Evolutionary conservation across 2,329 filamentous ascomycete genomes (phyloP), one percentile per base, ranked within the genome.

Genomic region (Nigrospora sphaerica): DNA sequence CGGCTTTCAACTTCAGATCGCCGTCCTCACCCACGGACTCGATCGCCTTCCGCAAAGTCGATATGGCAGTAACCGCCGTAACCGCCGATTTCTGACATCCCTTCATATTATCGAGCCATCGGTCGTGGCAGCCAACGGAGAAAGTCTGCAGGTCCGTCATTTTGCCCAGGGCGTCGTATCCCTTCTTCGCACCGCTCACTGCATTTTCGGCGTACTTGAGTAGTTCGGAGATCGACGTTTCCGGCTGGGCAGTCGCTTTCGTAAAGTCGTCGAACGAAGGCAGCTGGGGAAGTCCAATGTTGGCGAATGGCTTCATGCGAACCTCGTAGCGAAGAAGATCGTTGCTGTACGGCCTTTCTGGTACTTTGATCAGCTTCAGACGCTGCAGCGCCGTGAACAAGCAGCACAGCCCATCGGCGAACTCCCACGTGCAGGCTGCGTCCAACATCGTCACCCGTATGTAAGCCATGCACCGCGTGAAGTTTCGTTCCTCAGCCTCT

Each of bases 271-370:
- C 77, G 51, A 79, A 85, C 0, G 77, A 68, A 0, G 86, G 81
- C 12, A 88, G 71, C 49, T 81, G 77, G 0, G 88, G 86, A 2
- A 88, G 72, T 11, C 78, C 75, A 46, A 95, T 77, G 9, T 70
- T 62, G 1, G 84, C 71, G 58, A 95, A 95, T 0, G 89, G 88
- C 57, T 86, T 87, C 88, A 95, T 93, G 48, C 91, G 85, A 11
- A 95, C 69, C 54, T 93, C 86, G 62, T 93, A 91, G 12, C 88
- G 81, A 5, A 90, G 69, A 32, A 73, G 66, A 47, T 86, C 78
- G 14, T 77, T 78, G 47, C 82, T 80, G 61, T 90, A 95, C 0
- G 85, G 82, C 1, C 80, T 70, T 0, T 64, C 63, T 6, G 73
- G 77, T 0, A 67, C 47, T 43, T 71, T 66, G 54, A 89, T 54